Evolutionary conservation across 371 early-diverging fungal species (phyloP).

Genomic region (Haplosporangium sp.): DNA sequence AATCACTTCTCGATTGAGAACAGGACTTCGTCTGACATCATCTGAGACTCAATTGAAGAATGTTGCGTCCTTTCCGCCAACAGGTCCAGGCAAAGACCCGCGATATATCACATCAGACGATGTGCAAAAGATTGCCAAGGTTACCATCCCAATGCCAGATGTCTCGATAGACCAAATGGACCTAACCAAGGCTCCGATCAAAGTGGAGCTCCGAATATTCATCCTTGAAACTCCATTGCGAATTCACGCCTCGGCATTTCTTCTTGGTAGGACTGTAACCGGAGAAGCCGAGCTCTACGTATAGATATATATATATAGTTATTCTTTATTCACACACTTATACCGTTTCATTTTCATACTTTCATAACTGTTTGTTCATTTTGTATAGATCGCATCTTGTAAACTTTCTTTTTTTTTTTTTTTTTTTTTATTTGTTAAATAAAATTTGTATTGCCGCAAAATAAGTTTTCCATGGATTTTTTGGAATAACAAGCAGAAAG

Average conservation of each 20-base stretch:
- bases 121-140: conserved; percentile 52
- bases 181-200: conserved; percentile 43
- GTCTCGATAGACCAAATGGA: conserved; percentile 53
- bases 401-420: conserved; percentile 7
- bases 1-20: conserved; percentile 12
- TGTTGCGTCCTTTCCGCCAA: conserved; percentile 35
- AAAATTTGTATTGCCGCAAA: not conserved
- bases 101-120: conserved; percentile 47
- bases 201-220: conserved; percentile 50
- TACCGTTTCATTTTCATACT: not conserved
- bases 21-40: conserved; percentile 14
- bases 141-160: conserved; percentile 51
- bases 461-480: too few relatives aligned
- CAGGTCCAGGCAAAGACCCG: conserved; percentile 24
- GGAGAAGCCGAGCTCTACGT: conserved; percentile 40
- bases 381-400: conserved; percentile 3
- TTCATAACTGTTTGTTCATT: not conserved
- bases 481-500: too few relatives aligned
- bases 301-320: not conserved
- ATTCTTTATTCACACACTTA: not conserved
- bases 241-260: conserved; percentile 39
- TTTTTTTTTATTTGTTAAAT: not conserved
- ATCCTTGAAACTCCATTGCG: conserved; percentile 40
- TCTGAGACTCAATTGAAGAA: conserved; percentile 28
- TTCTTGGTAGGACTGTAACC: conserved; percentile 36